Percentiles rank a stretch among this genome's conserved stretches.
Evolutionary conservation across 2,329 filamentous ascomycete species (phyloP).

Genomic region (Periconia digitata): DNA sequence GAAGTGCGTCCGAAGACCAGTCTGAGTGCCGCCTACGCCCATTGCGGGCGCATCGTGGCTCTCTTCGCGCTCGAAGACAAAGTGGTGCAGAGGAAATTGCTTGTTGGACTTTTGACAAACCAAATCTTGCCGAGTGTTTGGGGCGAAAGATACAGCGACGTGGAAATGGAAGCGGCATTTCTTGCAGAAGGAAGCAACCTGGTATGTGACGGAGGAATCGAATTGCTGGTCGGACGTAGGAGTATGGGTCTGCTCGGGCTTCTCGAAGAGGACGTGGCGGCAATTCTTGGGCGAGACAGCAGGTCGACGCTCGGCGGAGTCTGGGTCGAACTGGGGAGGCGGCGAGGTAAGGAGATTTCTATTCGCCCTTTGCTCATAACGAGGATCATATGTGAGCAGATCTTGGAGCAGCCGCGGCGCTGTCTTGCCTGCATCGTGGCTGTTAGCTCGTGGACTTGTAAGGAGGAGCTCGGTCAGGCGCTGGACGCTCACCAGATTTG

Average conservation of each 20-base stretch:
- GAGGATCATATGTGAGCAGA: conserved; percentile 55
- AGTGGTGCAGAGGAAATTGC: conserved; percentile 63
- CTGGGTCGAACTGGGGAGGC: conserved; percentile 55
- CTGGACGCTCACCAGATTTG: conserved; percentile 5
- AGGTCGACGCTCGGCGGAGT: conserved; percentile 21
- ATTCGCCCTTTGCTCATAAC: conserved; percentile 46
- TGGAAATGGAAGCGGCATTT: conserved; percentile 65
- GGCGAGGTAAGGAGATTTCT: conserved; percentile 61
- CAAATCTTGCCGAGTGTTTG: conserved; percentile 35
- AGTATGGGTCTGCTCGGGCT: conserved; percentile 56
- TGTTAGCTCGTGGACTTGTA: neutral
- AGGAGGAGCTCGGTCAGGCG: neutral
- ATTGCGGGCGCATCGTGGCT: conserved; percentile 7
- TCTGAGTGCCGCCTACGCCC: conserved; percentile 15
- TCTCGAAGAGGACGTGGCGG: conserved; percentile 61
- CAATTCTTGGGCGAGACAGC: conserved; percentile 51
- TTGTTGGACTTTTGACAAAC: conserved; percentile 48
- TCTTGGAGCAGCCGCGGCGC: conserved; percentile 55
- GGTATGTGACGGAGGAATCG: conserved; percentile 50
- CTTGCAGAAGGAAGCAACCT: conserved; percentile 62
- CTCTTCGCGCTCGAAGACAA: conserved; percentile 41
- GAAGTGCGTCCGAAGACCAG: conserved; percentile 27
- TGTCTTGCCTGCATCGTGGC: conserved; percentile 50
- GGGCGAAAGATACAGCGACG: conserved; percentile 56
- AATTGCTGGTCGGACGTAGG: conserved; percentile 47